A percentile compares a stretch with the other conserved stretches of the same genome.
phyloP scores from a whole-genome alignment of 495 filamentous ascomycete genomes.

The Penicillium silybi region DNA sequence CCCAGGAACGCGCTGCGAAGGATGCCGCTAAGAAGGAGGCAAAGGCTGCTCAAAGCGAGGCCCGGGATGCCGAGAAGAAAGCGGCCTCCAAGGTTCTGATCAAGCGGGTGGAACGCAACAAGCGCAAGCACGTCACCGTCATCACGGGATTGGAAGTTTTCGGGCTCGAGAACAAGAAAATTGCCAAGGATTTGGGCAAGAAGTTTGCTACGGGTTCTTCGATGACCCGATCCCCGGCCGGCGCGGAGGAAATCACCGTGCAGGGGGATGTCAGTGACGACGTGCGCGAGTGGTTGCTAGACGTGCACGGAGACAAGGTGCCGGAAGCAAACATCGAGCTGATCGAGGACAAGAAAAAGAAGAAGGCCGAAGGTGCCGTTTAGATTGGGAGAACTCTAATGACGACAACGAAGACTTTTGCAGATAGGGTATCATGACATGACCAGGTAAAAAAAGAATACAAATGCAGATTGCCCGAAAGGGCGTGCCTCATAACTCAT shows the following conservation, averaged over 20 bases:
- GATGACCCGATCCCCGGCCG: conserved; percentile 82
- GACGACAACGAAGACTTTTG: conserved; percentile 15
- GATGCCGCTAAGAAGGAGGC: conserved; percentile 93
- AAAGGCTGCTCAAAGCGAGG: conserved; percentile 80
- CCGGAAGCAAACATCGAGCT: conserved; percentile 93
- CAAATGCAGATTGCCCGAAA: conserved; percentile 3
- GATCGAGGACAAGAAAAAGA: conserved; percentile 91
- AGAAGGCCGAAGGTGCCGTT: conserved; percentile 21
- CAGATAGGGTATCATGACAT: conserved; percentile 29
- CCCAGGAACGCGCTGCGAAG: conserved; percentile 86
- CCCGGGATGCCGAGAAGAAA: conserved; percentile 70
- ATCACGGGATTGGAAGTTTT: conserved; percentile 86
- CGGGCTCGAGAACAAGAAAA: conserved; percentile 88
- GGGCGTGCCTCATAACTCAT: conserved; percentile 27
- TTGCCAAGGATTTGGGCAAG: conserved; percentile 49
- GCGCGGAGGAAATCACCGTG: conserved; percentile 94
- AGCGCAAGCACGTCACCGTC: conserved; percentile 92
- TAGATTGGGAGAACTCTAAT: conserved; percentile 9
- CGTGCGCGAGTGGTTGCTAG: conserved; percentile 82
- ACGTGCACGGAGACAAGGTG: conserved; percentile 74
- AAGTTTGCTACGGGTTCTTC: conserved; percentile 83
- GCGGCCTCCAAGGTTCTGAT: conserved; percentile 79
- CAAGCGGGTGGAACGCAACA: conserved; percentile 96
- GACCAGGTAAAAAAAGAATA: conserved; percentile 11
- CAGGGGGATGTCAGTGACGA: conserved; percentile 97